Conservation (phyloP, 192 early-diverging fungal genomes). For the Coemansia aciculifera region DNA sequence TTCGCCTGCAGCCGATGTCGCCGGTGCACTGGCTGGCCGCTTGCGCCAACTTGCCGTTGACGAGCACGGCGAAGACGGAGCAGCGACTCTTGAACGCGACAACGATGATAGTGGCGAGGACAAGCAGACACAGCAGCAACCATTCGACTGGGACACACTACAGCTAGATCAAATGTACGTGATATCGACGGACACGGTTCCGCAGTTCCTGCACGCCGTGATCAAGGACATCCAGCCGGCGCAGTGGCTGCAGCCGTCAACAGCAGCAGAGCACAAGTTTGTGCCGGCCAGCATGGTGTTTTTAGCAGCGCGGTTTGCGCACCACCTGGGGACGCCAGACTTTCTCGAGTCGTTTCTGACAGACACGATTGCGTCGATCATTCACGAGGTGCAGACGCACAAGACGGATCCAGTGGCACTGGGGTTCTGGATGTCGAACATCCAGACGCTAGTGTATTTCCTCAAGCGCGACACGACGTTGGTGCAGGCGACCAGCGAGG, state of each 20-base stretch:
- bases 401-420: slow-evolving; percentile 62
- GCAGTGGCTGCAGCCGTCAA: slow-evolving; percentile 46
- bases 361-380: slow-evolving; percentile 60
- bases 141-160: slow-evolving; percentile 80
- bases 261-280: slow-evolving; percentile 56
- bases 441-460: slow-evolving; percentile 79
- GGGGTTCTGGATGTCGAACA: slow-evolving; percentile 87
- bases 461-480: slow-evolving; percentile 83
- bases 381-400: slow-evolving; percentile 49
- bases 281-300: slow-evolving; percentile 87
- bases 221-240: slow-evolving; percentile 69
- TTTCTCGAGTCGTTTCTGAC: slow-evolving; percentile 70
- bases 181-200: slow-evolving; percentile 73
- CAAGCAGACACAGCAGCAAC: slow-evolving; percentile 26
- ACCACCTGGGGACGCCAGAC: slow-evolving; percentile 73
- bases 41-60: slow-evolving; percentile 30
- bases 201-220: slow-evolving; percentile 70
- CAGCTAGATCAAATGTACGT: slow-evolving; percentile 94
- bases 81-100: slow-evolving; percentile 31
- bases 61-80: slow-evolving; percentile 10
- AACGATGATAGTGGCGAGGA: slow-evolving; percentile 45
- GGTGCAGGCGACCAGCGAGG: slow-evolving; percentile 64
- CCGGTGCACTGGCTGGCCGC: slow-evolving; percentile 11
- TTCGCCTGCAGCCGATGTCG: not conserved
- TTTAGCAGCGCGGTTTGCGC: slow-evolving; percentile 84